phyloP scores from a whole-genome alignment of 345 rosid genomes.

The Passiflora organensis region DNA sequence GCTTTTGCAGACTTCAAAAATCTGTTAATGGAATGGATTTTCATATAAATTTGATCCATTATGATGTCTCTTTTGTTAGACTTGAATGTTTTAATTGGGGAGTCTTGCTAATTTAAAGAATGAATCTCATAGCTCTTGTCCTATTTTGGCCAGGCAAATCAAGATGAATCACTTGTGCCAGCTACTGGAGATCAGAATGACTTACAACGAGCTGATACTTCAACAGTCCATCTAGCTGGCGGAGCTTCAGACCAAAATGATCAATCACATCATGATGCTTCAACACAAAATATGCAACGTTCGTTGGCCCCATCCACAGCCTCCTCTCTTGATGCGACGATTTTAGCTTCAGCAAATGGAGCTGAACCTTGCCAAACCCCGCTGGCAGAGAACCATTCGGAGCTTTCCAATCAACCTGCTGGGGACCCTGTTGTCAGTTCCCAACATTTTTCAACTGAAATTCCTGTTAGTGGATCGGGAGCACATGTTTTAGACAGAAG shows the following conservation, averaged over 20 bases:
- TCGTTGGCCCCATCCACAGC: conserved; percentile 12
- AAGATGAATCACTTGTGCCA: conserved; percentile 19
- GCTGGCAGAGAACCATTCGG: conserved; percentile 10
- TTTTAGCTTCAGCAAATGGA: conserved; percentile 20
- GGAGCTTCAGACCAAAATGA: conserved; percentile 12
- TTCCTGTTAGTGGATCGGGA: conserved; percentile 8
- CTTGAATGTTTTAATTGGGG: no score
- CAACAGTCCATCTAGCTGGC: neutral
- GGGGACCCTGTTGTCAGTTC: conserved; percentile 12
- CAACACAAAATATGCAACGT: conserved; percentile 10
- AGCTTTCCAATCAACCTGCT: conserved; percentile 16
- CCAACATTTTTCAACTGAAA: conserved; percentile 8
- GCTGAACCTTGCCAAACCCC: conserved; percentile 14
- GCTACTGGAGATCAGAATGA: conserved; percentile 18
- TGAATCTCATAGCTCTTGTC: neutral
- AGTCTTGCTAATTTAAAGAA: no score
- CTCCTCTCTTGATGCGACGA: conserved; percentile 5
- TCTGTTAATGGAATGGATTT: no score
- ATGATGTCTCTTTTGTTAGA: no score
- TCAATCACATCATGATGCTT: conserved; percentile 2
- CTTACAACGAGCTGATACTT: conserved; percentile 22
- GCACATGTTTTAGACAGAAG: conserved; percentile 16
- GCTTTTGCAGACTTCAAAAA: no score
- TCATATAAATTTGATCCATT: no score
- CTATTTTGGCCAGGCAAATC: conserved; percentile 26